These are phyloP conservation scores for Hanseniaspora occidentalis DNA, from an alignment of 805 yeast species.

Conservation along the genomic window DNA sequence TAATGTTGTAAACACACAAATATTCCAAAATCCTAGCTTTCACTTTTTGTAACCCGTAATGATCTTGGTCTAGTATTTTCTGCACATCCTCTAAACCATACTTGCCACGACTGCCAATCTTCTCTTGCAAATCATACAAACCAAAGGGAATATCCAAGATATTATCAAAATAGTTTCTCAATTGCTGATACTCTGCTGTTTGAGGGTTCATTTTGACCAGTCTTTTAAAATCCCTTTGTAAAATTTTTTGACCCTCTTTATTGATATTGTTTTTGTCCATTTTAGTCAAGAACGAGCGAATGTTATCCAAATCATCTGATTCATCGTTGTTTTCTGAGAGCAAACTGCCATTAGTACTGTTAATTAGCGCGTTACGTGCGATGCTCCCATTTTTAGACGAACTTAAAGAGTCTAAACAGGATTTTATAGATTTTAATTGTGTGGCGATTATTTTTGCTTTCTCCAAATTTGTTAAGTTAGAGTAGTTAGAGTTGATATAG, in stretches of 20 bases:
- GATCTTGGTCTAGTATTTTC: slow-evolving; percentile 56
- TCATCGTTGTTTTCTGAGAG: slow-evolving; percentile 12
- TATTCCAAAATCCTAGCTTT: slow-evolving; percentile 70
- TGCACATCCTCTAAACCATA: slow-evolving; percentile 43
- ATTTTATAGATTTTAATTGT: slow-evolving; percentile 39
- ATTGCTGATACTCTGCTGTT: slow-evolving; percentile 51
- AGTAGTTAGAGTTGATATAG: slow-evolving; percentile 33
- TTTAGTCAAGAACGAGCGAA: slow-evolving; percentile 22
- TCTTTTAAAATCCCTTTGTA: slow-evolving; percentile 41
- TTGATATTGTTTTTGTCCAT: slow-evolving; percentile 21
- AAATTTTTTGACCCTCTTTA: slow-evolving; percentile 30
- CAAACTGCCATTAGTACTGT: slow-evolving; percentile 13
- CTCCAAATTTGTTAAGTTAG: slow-evolving; percentile 38
- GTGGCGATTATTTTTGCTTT: slow-evolving; percentile 43
- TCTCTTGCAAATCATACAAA: background rate
- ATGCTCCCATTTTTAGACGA: too few relatives aligned
- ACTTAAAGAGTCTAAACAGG: slow-evolving; percentile 37
- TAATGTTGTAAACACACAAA: slow-evolving; percentile 48
- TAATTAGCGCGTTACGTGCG: too few relatives aligned
- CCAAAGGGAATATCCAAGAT: slow-evolving; percentile 53
- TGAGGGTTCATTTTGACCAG: slow-evolving; percentile 39
- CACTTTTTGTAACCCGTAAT: slow-evolving; percentile 61
- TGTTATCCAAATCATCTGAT: slow-evolving; percentile 29
- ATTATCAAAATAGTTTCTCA: slow-evolving; percentile 51
- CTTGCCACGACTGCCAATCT: background rate